Conservation (phyloP, 176 grass and related monocot genomes). For the Hordeum marinum region DNA sequence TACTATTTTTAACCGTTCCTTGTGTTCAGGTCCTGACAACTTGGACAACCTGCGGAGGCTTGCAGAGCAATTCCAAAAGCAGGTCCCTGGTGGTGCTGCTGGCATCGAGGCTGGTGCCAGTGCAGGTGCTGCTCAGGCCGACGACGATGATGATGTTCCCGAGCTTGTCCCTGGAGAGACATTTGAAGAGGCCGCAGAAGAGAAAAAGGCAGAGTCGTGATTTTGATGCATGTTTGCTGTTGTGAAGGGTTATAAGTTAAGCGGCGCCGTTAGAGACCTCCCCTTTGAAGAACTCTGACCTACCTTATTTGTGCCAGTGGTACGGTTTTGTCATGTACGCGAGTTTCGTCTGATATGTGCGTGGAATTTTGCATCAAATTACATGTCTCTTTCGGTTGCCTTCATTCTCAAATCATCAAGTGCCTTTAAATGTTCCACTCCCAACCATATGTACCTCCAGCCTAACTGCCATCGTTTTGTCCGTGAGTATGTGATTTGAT, state of each 20-base stretch:
- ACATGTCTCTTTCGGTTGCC: slow-evolving; percentile 19
- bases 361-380: slow-evolving; percentile 43
- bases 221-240: slow-evolving; percentile 16
- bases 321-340: slow-evolving; percentile 35
- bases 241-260: slow-evolving; percentile 39
- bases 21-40: slow-evolving; percentile 80
- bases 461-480: background rate
- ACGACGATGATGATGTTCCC: slow-evolving; percentile 81
- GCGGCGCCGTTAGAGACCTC: slow-evolving; percentile 31
- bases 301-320: slow-evolving; percentile 41
- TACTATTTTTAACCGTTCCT: background rate
- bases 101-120: slow-evolving; percentile 37
- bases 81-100: slow-evolving; percentile 50
- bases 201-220: slow-evolving; percentile 63
- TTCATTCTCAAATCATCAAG: background rate
- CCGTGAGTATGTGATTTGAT: background rate
- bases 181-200: slow-evolving; percentile 79
- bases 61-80: slow-evolving; percentile 94
- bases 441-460: background rate
- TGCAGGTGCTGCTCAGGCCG: slow-evolving; percentile 29
- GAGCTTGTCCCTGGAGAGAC: slow-evolving; percentile 86
- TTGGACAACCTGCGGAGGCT: slow-evolving; percentile 88
- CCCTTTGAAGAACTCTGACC: slow-evolving; percentile 36
- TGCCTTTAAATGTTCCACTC: background rate
- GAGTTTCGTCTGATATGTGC: slow-evolving; percentile 8